Evolutionary conservation across 1,284 basidiomycete genomes (phyloP).

Genomic region (Malassezia globosa): DNA sequence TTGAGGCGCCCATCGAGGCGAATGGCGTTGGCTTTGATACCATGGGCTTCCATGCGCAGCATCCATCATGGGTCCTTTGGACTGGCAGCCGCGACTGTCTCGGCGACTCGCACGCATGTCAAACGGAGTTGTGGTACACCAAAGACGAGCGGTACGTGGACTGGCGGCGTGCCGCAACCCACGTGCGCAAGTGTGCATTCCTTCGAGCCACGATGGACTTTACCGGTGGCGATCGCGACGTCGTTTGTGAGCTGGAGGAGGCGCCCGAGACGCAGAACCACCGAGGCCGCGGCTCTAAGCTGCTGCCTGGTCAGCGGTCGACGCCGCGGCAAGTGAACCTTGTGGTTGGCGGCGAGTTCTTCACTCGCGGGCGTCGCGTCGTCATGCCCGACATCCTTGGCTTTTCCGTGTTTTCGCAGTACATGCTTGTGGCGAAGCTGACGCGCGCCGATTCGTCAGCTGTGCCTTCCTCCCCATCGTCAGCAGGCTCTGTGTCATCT

Average conservation of each 20-base stretch:
- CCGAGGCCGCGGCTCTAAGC: not conserved
- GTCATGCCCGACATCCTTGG: conserved; percentile 81
- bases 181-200: conserved; percentile 87
- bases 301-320: no score
- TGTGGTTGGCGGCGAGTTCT: conserved; percentile 68
- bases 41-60: conserved; percentile 72
- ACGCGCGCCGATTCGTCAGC: no score
- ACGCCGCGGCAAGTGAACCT: no score
- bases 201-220: conserved; percentile 63
- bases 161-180: conserved; percentile 70
- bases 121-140: conserved; percentile 36
- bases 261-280: conserved; percentile 60
- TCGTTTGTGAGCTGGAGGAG: conserved; percentile 92
- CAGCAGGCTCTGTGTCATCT: conserved; percentile 10
- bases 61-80: conserved; percentile 79
- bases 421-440: conserved; percentile 83
- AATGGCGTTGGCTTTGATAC: conserved; percentile 68
- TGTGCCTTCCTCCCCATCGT: no score
- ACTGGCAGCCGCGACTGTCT: conserved; percentile 64
- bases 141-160: conserved; percentile 55
- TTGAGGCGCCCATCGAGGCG: conserved; percentile 58
- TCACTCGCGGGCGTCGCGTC: conserved; percentile 56
- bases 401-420: conserved; percentile 92
- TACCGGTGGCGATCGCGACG: conserved; percentile 70
- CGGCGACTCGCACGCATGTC: conserved; percentile 29